A percentile compares a stretch with the other conserved stretches of the same genome.
Conservation (phyloP, 768 basidiomycete genomes). For the Leccinum ochraceum region DNA sequence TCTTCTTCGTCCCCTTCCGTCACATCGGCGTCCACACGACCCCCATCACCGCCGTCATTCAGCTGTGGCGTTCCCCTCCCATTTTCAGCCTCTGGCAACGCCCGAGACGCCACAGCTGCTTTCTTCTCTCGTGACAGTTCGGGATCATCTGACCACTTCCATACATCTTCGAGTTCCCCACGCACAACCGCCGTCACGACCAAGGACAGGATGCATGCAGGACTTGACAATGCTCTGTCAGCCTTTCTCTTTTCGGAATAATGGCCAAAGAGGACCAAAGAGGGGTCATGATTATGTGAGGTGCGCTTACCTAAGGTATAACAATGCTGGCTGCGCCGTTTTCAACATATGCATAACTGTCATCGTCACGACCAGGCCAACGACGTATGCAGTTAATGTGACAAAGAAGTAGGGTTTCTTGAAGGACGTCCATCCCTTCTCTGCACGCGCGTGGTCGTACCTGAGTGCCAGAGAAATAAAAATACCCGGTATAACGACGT, state of each 20-base stretch:
- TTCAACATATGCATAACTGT: slow-evolving; percentile 77
- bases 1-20: slow-evolving; percentile 19
- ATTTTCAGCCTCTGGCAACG: slow-evolving; percentile 16
- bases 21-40: slow-evolving; percentile 8
- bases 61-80: slow-evolving; percentile 21
- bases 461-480: slow-evolving; percentile 87
- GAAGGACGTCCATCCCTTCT: slow-evolving; percentile 40
- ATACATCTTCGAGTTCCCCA: slow-evolving; percentile 71
- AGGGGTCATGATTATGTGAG: background rate
- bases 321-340: slow-evolving; percentile 85
- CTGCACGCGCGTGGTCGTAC: slow-evolving; percentile 65
- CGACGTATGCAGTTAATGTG: slow-evolving; percentile 67
- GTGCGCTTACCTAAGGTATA: slow-evolving; percentile 80
- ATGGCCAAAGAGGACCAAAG: background rate
- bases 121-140: slow-evolving; percentile 27
- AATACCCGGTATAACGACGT: slow-evolving; percentile 67
- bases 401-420: slow-evolving; percentile 76
- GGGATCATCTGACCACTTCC: slow-evolving; percentile 69
- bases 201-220: slow-evolving; percentile 76
- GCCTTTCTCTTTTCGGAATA: background rate
- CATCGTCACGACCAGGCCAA: slow-evolving; percentile 78
- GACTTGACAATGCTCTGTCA: slow-evolving; percentile 42
- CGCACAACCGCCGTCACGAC: slow-evolving; percentile 53
- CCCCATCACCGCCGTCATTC: slow-evolving; percentile 17
- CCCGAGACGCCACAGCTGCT: slow-evolving; percentile 11